Evolutionary conservation across 1,284 basidiomycete genomes (phyloP).

Genomic region (Spongispora temasekensis): DNA sequence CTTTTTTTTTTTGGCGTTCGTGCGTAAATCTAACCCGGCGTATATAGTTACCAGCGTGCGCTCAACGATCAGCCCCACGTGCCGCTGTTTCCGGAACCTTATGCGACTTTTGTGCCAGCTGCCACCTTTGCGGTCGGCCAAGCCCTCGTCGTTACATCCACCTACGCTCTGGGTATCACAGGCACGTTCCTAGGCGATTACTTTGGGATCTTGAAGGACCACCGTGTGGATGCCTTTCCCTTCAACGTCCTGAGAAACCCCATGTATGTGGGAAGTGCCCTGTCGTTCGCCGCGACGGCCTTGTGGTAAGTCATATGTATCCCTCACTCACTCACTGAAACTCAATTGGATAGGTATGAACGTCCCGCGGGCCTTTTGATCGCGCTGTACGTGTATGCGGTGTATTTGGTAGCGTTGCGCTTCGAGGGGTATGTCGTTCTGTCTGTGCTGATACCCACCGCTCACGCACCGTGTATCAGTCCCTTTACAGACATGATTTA

Average conservation of each 20-base stretch:
- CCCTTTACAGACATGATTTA: slow-evolving; percentile 87
- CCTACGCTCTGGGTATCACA: slow-evolving; percentile 90
- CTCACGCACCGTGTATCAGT: slow-evolving; percentile 41
- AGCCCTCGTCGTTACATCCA: slow-evolving; percentile 83
- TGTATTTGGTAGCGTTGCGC: slow-evolving; percentile 80
- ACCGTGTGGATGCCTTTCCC: slow-evolving; percentile 85
- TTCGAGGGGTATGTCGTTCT: slow-evolving; percentile 77
- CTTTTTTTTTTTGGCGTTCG: too few relatives aligned
- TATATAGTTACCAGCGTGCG: slow-evolving; percentile 68
- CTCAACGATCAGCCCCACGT: slow-evolving; percentile 69
- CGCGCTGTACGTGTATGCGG: slow-evolving; percentile 76
- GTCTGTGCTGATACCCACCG: background rate
- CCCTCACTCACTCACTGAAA: background rate
- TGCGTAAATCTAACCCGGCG: too few relatives aligned
- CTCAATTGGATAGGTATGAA: slow-evolving; percentile 62
- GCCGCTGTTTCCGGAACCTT: slow-evolving; percentile 58
- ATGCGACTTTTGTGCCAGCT: slow-evolving; percentile 62
- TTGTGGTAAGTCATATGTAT: slow-evolving; percentile 61
- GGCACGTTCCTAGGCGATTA: slow-evolving; percentile 97
- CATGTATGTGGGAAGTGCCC: slow-evolving; percentile 93
- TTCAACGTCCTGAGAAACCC: slow-evolving; percentile 94
- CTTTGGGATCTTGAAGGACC: slow-evolving; percentile 98
- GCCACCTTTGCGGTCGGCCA: slow-evolving; percentile 74
- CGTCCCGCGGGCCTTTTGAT: slow-evolving; percentile 79
- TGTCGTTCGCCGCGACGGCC: slow-evolving; percentile 83